Evolutionary conservation across 2,329 filamentous ascomycete genomes (phyloP).

Genomic region (Alternaria rosae): DNA sequence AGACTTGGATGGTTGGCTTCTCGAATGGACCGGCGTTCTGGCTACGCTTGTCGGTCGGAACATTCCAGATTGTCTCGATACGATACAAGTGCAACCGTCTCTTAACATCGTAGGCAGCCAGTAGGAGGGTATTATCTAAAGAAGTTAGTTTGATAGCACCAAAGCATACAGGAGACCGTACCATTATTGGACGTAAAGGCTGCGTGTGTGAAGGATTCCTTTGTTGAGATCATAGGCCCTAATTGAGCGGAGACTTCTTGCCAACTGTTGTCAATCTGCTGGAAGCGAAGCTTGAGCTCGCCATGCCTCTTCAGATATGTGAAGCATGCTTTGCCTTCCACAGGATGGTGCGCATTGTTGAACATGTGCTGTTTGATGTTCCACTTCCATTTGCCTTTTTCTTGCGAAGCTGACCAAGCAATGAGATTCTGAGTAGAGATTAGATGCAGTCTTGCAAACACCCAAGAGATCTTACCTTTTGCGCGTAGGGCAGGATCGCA

Average conservation of each 20-base stretch:
- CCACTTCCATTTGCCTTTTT: conserved; percentile 68
- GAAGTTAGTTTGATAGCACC: conserved; percentile 1
- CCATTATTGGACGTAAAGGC: conserved; percentile 70
- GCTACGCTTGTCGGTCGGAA: conserved; percentile 64
- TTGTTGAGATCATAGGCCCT: conserved; percentile 73
- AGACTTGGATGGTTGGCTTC: conserved; percentile 42
- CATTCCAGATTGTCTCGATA: conserved; percentile 76
- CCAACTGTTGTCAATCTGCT: conserved; percentile 75
- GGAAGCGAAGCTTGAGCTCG: conserved; percentile 76
- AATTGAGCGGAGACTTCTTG: conserved; percentile 77
- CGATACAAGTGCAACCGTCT: conserved; percentile 78
- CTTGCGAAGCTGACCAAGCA: conserved; percentile 50
- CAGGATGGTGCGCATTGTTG: conserved; percentile 76
- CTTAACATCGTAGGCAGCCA: conserved; percentile 73
- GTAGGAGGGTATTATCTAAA: conserved; percentile 61
- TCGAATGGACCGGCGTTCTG: conserved; percentile 53
- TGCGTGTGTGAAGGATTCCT: conserved; percentile 50
- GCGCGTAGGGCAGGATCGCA: conserved; percentile 52
- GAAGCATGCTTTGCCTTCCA: conserved; percentile 73
- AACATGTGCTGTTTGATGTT: conserved; percentile 70
- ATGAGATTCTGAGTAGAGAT: conserved; percentile 42
- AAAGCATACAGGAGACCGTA: conserved; percentile 58
- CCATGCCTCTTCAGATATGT: conserved; percentile 79
- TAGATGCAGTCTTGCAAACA: not conserved
- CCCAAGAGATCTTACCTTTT: conserved; percentile 37